phyloP scores from a whole-genome alignment of 2,329 filamentous ascomycete genomes.

The Fusarium guadeloupense region DNA sequence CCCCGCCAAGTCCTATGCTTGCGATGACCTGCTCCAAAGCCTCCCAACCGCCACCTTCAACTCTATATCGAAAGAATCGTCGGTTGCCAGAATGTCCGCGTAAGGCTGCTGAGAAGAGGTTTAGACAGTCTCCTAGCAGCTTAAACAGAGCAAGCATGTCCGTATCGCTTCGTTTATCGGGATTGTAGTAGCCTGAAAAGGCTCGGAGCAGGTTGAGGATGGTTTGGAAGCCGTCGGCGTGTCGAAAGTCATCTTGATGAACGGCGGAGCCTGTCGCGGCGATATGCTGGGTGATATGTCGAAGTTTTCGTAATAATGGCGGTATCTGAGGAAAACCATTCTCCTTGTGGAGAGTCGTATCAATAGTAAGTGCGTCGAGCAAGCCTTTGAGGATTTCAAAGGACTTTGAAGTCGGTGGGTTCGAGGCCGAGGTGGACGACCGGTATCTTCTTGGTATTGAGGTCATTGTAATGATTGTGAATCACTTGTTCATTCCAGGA shows the following conservation, averaged over 20 bases:
- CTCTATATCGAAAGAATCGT: conserved; percentile 81
- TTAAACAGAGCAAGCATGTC: conserved; percentile 74
- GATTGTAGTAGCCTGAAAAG: conserved; percentile 80
- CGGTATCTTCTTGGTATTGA: conserved; percentile 66
- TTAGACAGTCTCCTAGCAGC: conserved; percentile 75
- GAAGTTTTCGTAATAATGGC: conserved; percentile 64
- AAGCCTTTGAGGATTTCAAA: conserved; percentile 66
- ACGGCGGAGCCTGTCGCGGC: conserved; percentile 58
- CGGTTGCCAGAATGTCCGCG: conserved; percentile 85
- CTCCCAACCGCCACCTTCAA: conserved; percentile 82
- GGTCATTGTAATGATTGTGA: conserved; percentile 56
- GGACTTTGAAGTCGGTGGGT: conserved; percentile 66
- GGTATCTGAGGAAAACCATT: conserved; percentile 60
- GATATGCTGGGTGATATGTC: conserved; percentile 72
- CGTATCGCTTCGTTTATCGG: conserved; percentile 65
- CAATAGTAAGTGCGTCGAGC: conserved; percentile 57
- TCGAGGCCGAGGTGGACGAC: conserved; percentile 71
- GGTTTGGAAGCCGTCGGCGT: conserved; percentile 79
- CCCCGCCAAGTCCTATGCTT: conserved; percentile 71
- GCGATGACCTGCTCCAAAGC: conserved; percentile 77
- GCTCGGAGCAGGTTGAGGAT: conserved; percentile 74
- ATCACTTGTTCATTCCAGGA: conserved; percentile 42
- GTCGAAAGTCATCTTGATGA: conserved; percentile 82
- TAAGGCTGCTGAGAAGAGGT: conserved; percentile 78
- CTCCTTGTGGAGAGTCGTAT: conserved; percentile 45